Conservation (phyloP, 2,329 filamentous ascomycete species). For the Pseudopithomyces maydicus region DNA sequence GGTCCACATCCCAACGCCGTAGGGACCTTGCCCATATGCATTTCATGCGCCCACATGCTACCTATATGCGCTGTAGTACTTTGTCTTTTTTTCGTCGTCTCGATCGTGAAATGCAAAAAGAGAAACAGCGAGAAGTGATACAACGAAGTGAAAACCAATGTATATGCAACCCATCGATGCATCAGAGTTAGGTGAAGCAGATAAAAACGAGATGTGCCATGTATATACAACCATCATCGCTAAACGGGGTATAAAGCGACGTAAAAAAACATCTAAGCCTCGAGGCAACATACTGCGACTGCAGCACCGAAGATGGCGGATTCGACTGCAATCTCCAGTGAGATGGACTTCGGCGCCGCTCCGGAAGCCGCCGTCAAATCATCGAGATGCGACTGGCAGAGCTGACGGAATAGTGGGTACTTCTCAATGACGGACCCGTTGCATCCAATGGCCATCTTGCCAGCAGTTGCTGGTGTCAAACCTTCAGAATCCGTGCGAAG, state of each 20-base stretch:
- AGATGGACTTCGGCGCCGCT: conserved; percentile 54
- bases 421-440: conserved; percentile 81
- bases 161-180: conserved; percentile 10
- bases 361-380: conserved; percentile 54
- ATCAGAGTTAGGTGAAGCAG: neutral
- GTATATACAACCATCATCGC: conserved; percentile 13
- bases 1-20: conserved; percentile 8
- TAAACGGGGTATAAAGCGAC: conserved; percentile 14
- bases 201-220: conserved; percentile 1
- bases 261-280: conserved; percentile 23
- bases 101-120: conserved; percentile 2
- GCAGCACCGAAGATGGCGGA: conserved; percentile 78
- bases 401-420: conserved; percentile 70
- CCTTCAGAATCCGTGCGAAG: conserved; percentile 58
- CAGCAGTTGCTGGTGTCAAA: conserved; percentile 39
- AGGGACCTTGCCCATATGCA: conserved; percentile 14
- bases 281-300: conserved; percentile 60
- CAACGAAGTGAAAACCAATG: neutral
- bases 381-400: conserved; percentile 68
- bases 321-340: conserved; percentile 72
- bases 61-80: neutral
- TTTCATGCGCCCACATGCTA: neutral
- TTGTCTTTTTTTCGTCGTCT: conserved; percentile 9
- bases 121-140: neutral
- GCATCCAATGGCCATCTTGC: conserved; percentile 65